A percentile compares a stretch with the other conserved stretches of the same genome.
Conservation (phyloP, 2,329 filamentous ascomycete genomes). For the Zymoseptoria pseudotritici region DNA sequence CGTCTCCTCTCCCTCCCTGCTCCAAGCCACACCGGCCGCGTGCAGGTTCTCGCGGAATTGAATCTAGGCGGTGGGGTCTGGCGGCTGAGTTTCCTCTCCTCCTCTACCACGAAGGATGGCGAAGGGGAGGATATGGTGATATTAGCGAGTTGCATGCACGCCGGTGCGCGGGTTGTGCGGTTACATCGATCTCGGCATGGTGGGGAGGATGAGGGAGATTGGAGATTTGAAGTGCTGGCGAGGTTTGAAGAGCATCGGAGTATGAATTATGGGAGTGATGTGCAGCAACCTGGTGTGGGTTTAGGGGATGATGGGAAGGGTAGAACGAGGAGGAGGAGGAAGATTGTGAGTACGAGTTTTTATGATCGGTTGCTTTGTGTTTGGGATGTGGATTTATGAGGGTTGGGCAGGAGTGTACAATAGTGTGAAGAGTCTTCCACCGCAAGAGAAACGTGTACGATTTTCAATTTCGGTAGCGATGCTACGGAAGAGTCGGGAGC, state of each 20-base stretch:
- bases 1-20: constrained; percentile 51
- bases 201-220: constrained; percentile 35
- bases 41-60: constrained; percentile 53
- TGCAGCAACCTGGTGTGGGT: constrained; percentile 41
- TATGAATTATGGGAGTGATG: constrained; percentile 90
- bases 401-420: no score
- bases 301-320: constrained; percentile 12
- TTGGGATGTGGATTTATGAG: constrained; percentile 40
- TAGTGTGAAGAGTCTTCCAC: no score
- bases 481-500: no score
- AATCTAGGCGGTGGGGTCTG: constrained; percentile 78
- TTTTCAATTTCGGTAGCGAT: no score
- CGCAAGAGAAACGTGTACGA: no score
- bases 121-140: constrained; percentile 38
- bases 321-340: constrained; percentile 25
- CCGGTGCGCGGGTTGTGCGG: constrained; percentile 61
- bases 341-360: constrained; percentile 66
- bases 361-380: constrained; percentile 65
- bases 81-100: constrained; percentile 60
- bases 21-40: constrained; percentile 27
- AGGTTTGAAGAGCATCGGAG: constrained; percentile 80
- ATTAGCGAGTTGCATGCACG: constrained; percentile 93
- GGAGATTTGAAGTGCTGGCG: constrained; percentile 58
- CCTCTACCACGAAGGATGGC: no score
- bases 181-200: constrained; percentile 29